Evolutionary conservation across 2,329 filamentous ascomycete species (phyloP).

Genomic region (Aaosphaeria pasadenensis): DNA sequence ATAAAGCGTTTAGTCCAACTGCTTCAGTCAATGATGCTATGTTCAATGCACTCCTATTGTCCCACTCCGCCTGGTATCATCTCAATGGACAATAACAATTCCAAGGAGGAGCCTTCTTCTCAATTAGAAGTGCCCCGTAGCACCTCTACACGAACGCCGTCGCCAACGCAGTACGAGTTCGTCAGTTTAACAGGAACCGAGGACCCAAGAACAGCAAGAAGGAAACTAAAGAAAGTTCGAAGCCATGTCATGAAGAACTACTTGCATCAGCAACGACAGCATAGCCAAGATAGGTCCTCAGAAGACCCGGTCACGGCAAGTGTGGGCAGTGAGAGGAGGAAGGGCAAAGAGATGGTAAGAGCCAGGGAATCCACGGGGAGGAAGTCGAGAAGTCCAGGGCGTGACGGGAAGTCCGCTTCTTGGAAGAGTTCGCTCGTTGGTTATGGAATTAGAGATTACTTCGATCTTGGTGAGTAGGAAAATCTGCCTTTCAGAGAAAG

Average conservation of each 20-base stretch:
- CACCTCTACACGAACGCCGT: not conserved
- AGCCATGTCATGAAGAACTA: conserved; percentile 25
- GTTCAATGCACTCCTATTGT: not conserved
- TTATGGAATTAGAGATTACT: conserved; percentile 2
- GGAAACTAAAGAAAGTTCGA: conserved; percentile 19
- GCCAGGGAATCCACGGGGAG: conserved; percentile 10
- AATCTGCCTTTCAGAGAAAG: not conserved
- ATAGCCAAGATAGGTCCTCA: not conserved
- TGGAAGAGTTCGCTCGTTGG: conserved; percentile 3
- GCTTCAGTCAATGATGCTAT: not conserved
- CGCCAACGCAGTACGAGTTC: conserved; percentile 17
- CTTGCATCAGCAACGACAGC: conserved; percentile 13
- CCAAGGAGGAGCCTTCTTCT: not conserved
- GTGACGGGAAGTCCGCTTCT: not conserved
- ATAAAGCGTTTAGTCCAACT: not conserved
- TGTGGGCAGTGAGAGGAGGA: conserved; percentile 5
- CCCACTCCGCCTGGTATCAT: not conserved
- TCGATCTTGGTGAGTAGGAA: not conserved
- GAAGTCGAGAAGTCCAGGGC: conserved; percentile 3
- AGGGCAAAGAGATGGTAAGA: conserved; percentile 8
- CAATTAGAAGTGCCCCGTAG: not conserved
- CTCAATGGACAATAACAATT: not conserved
- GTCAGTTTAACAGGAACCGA: conserved; percentile 17
- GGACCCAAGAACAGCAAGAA: conserved; percentile 9
- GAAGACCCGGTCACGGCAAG: conserved; percentile 1